Evolutionary conservation across 148 eudicot genomes (phyloP).

Genomic region (Persicaria maculosa): DNA sequence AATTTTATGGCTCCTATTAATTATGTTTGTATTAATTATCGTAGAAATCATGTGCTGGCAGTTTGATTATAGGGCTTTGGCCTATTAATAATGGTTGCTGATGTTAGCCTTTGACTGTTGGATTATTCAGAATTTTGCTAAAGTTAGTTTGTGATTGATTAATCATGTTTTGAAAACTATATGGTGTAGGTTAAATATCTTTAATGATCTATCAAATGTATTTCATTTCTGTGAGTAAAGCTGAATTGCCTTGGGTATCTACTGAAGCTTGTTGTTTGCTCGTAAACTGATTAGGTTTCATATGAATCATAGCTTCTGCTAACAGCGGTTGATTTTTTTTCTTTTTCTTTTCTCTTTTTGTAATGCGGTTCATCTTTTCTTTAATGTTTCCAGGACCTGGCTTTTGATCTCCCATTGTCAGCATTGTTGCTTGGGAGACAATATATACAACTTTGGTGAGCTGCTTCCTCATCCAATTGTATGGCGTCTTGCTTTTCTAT

Average conservation of each 20-base stretch:
- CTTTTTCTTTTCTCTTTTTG: too few relatives aligned
- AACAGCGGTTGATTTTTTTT: not conserved
- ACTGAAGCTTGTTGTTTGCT: not conserved
- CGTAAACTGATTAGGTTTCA: not conserved
- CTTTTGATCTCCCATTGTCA: slow-evolving; percentile 84
- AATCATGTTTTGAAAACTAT: not conserved
- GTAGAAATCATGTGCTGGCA: not conserved
- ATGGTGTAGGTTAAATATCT: not conserved
- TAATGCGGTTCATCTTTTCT: slow-evolving; percentile 1
- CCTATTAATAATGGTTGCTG: not conserved
- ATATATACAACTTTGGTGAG: slow-evolving; percentile 97
- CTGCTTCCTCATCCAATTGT: slow-evolving; percentile 97
- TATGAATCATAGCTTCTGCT: not conserved
- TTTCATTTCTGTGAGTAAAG: not conserved
- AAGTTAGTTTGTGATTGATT: not conserved
- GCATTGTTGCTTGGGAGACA: slow-evolving; percentile 88
- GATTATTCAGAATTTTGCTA: not conserved
- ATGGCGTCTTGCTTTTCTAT: slow-evolving; percentile 23
- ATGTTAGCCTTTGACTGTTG: not conserved
- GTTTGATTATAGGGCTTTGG: not conserved
- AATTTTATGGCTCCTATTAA: not conserved
- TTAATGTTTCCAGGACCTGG: slow-evolving; percentile 56
- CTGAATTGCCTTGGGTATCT: not conserved
- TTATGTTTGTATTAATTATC: not conserved
- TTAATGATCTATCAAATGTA: not conserved